Conservation (phyloP, 495 filamentous ascomycete genomes). For the Aspergillus heteromorphus region DNA sequence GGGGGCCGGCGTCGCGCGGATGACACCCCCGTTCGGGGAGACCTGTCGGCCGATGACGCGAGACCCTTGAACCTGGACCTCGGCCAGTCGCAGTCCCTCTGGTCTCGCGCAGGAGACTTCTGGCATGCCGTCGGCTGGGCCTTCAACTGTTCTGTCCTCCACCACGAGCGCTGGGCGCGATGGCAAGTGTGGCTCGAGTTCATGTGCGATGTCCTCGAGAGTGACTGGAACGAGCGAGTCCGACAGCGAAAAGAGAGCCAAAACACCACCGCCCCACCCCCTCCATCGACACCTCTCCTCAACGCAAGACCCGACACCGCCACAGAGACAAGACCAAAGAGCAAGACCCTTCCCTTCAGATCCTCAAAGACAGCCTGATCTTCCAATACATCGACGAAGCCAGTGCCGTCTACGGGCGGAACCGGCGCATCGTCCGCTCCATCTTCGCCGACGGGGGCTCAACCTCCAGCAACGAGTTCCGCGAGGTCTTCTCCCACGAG, state of each 20-base stretch:
- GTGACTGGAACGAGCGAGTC: constrained; percentile 62
- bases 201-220: constrained; percentile 71
- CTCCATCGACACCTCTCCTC: background rate
- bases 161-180: constrained; percentile 67
- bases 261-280: background rate
- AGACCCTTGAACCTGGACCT: constrained; percentile 48
- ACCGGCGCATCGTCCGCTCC: constrained; percentile 53
- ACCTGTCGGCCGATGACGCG: constrained; percentile 22
- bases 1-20: constrained; percentile 25
- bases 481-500: constrained; percentile 57
- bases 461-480: constrained; percentile 48
- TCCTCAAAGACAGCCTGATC: constrained; percentile 49
- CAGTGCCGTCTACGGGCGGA: constrained; percentile 30
- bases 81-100: constrained; percentile 61
- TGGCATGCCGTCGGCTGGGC: constrained; percentile 91
- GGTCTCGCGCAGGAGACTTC: constrained; percentile 71
- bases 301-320: constrained; percentile 8
- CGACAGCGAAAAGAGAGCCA: constrained; percentile 12
- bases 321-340: constrained; percentile 3
- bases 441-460: constrained; percentile 58
- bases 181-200: constrained; percentile 81
- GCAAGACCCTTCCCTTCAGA: constrained; percentile 20
- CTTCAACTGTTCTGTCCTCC: constrained; percentile 77
- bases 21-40: constrained; percentile 3
- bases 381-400: constrained; percentile 45